Evolutionary conservation across 176 grass and related monocot genomes (phyloP), one percentile per base, ranked within the genome.

Genomic region (Oryza australiensis): DNA sequence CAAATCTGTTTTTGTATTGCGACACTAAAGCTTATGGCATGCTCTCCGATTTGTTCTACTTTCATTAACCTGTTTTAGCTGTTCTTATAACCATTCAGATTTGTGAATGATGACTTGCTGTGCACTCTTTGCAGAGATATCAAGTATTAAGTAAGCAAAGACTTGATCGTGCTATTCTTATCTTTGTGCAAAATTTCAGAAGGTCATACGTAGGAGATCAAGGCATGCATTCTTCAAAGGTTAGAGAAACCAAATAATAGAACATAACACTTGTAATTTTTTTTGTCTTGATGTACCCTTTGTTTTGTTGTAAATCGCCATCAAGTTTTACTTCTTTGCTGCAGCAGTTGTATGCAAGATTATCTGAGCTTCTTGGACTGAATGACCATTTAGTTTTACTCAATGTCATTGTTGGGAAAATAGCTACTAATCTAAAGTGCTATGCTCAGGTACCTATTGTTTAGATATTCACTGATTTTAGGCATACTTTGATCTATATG

Each of bases 311-410:
- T 80, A 24, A 81, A 71, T 35, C 71, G 34, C 80, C 59, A 80
- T 86, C 86, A 91, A 88, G 0, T 69, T 69, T 40, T 74, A 33
- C 68, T 83, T 77, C 80, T 93, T 85, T 91, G 72, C 35, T 93
- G 79, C 97, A 99, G 93, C 97, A 96, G 91, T 84, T 99, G 80
- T 99, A 99, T 87, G 78, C 87, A 86, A 99, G 97, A 90, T 90
- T 99, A 59, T 88, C 91, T 78, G 97, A 99, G 80, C 97, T 99
- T 85, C 87, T 99, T 84, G 97, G 97, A 48, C 91, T 99, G 34
- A 92, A 88, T 74, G 97, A 99, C 83, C 97, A 99, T 87, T 79
- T 99, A 92, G 89, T 99, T 91, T 87, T 99, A 70, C 97, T 99
- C 55, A 99, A 99, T 87, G 91, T 96, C 27, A 95, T 99, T 71